Base-by-base conservation (phyloP, 495 filamentous ascomycete species). In the Talaromyces nanjingensis region DNA sequence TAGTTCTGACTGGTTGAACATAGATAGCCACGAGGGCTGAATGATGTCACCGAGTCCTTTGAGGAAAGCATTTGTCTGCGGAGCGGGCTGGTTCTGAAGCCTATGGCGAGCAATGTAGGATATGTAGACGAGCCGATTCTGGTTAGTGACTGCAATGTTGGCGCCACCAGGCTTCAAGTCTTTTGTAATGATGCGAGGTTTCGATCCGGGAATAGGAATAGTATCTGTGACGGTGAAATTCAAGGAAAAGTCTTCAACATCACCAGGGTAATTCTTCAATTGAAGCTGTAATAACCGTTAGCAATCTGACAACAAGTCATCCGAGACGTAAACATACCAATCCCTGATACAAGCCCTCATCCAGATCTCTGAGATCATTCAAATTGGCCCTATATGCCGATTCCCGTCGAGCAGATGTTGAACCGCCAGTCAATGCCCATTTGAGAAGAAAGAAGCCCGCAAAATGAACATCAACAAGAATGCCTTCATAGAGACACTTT, bases 401-500 rank as follows among this genome's bases (percentile, higher is more conserved):
- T 65, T 91, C 87, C 59, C 76, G 81, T 31, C 84, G 73, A 4
- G 86, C 87, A 16, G 82, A 80, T 12, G 81, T 77, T 55, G 77
- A 75, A 12, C 87, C 87, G 45, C 89, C 88, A 18, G 88, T 88
- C 52, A 93, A 79, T 9, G 91, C 85, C 94, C 94, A 99, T 70
- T 96, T 96, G 42, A 97, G 83, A 6, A 99, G 84, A 79, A 99
- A 99, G 76, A 98, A 98, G 2, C 90, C 87, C 2, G 93, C 94
- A 76, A 99, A 99, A 63, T 84, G 81, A 67, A 98, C 89, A 72
- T 99, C 93, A 61, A 98, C 88, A 11, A 99, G 81, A 57, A 99
- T 98, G 2, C 93, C 93, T 76, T 99, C 94, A 68, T 99, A 99
- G 61, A 99, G 81, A 75, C 94, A 99, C 73, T 99, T 99, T 3